Percentiles rank a stretch among this genome's conserved stretches.
phyloP scores from a whole-genome alignment of 2,329 filamentous ascomycete genomes.

The Curvularia eragrostidis region DNA sequence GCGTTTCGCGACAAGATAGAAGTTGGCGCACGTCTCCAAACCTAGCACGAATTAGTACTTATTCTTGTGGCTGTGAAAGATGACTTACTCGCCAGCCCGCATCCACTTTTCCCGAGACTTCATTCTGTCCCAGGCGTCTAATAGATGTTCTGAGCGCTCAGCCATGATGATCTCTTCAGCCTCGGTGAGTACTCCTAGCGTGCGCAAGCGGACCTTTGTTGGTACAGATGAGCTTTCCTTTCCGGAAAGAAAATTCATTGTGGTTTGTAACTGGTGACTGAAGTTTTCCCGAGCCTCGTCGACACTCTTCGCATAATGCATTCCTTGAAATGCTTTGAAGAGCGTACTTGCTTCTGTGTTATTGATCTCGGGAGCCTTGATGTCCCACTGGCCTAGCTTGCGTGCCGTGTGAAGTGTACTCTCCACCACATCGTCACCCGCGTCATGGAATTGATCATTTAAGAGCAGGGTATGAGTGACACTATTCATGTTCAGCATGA shows the following conservation, averaged over 20 bases:
- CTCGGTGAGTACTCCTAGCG: slow-evolving; percentile 77
- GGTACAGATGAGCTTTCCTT: slow-evolving; percentile 35
- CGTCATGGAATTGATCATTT: slow-evolving; percentile 67
- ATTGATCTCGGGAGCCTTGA: slow-evolving; percentile 72
- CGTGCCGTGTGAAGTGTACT: slow-evolving; percentile 80
- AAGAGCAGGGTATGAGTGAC: slow-evolving; percentile 81
- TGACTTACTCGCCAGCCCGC: slow-evolving; percentile 72
- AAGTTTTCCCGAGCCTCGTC: slow-evolving; percentile 63
- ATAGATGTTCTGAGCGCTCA: slow-evolving; percentile 65
- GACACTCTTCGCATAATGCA: slow-evolving; percentile 70
- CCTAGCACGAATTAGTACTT: slow-evolving; percentile 56
- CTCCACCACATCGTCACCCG: slow-evolving; percentile 66
- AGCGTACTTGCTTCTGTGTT: slow-evolving; percentile 71
- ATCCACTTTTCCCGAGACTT: slow-evolving; percentile 76
- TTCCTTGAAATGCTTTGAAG: slow-evolving; percentile 81
- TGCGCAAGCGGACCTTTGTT: slow-evolving; percentile 37
- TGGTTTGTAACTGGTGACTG: slow-evolving; percentile 64
- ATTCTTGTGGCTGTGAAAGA: not conserved
- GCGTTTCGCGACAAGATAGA: slow-evolving; percentile 80
- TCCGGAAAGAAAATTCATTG: slow-evolving; percentile 49
- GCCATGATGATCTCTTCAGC: slow-evolving; percentile 77
- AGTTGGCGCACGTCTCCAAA: slow-evolving; percentile 81
- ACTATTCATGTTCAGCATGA: slow-evolving; percentile 81
- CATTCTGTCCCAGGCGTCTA: slow-evolving; percentile 68
- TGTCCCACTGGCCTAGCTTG: slow-evolving; percentile 88